These are phyloP conservation scores for Lactarius sanguifluus DNA, from an alignment of 768 basidiomycete genomes.

Conservation along the genomic window DNA sequence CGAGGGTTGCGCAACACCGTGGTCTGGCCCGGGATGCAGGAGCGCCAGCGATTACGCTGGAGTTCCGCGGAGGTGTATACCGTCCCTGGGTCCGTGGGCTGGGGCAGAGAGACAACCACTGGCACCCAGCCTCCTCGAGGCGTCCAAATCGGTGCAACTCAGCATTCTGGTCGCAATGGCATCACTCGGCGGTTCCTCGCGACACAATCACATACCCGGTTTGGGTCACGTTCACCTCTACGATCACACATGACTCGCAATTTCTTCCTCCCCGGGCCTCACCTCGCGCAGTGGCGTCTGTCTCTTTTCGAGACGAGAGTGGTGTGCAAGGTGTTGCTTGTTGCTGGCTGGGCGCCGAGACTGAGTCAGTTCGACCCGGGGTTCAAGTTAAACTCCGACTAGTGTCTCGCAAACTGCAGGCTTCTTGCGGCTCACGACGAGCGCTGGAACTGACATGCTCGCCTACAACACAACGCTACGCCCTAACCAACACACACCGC, in stretches of 20 bases:
- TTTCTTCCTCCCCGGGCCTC: constrained; percentile 16
- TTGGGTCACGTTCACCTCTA: constrained; percentile 21
- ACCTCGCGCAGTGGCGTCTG: constrained; percentile 16
- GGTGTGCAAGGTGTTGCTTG: neutral
- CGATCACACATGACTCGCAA: constrained; percentile 27
- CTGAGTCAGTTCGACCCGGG: constrained; percentile 1
- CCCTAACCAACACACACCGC: constrained; percentile 14
- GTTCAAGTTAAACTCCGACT: constrained; percentile 19
- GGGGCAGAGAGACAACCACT: constrained; percentile 11
- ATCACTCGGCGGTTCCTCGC: constrained; percentile 22
- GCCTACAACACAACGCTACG: neutral
- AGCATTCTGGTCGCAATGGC: constrained; percentile 19
- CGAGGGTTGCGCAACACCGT: constrained; percentile 23
- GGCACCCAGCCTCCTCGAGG: constrained; percentile 24
- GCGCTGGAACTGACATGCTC: neutral
- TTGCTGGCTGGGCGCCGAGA: neutral
- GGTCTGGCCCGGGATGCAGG: constrained; percentile 21
- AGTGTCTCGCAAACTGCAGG: constrained; percentile 24
- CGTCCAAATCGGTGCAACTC: constrained; percentile 21
- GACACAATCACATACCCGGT: constrained; percentile 19
- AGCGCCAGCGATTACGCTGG: constrained; percentile 25
- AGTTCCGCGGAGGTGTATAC: constrained; percentile 20
- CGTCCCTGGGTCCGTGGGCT: constrained; percentile 18
- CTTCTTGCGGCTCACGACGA: neutral
- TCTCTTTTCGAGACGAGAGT: constrained; percentile 1